These are phyloP conservation scores for Cochlearia excelsa DNA, from an alignment of 345 rosid species.

Conservation along the genomic window DNA sequence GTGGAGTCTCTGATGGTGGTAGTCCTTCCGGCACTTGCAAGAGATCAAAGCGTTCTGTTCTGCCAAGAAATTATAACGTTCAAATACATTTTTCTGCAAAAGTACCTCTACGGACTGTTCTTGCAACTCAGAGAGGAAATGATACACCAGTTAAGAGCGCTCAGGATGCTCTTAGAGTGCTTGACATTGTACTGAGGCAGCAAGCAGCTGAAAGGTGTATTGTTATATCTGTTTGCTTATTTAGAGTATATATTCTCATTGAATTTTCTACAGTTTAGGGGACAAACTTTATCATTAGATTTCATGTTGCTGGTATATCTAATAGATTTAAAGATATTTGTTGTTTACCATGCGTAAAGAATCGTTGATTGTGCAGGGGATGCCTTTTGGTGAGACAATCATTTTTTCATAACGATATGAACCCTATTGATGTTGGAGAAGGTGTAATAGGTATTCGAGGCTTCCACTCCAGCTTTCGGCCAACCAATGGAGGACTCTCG, in stretches of 20 bases:
- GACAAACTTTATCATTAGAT: constrained; percentile 1
- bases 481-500: constrained; percentile 81
- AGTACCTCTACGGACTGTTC: constrained; percentile 56
- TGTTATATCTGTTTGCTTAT: constrained; percentile 11
- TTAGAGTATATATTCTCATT: constrained; percentile 1
- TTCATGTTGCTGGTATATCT: constrained; percentile 11
- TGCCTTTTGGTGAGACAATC: constrained; percentile 88
- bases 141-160: constrained; percentile 40
- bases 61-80: constrained; percentile 53
- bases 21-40: constrained; percentile 43
- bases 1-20: constrained; percentile 37
- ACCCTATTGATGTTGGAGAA: constrained; percentile 59
- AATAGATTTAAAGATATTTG: constrained; percentile 12
- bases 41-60: constrained; percentile 55
- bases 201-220: constrained; percentile 67
- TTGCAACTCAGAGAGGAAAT: constrained; percentile 47
- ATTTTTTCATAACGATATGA: constrained; percentile 56
- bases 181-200: constrained; percentile 77
- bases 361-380: constrained; percentile 48
- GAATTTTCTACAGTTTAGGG: constrained; percentile 7
- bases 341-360: constrained; percentile 19
- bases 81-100: constrained; percentile 55
- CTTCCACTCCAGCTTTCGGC: constrained; percentile 79
- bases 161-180: constrained; percentile 78
- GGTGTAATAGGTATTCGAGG: constrained; percentile 69